phyloP scores from a whole-genome alignment of 371 early-diverging fungal species.

The Saksenaea vasiformis region DNA sequence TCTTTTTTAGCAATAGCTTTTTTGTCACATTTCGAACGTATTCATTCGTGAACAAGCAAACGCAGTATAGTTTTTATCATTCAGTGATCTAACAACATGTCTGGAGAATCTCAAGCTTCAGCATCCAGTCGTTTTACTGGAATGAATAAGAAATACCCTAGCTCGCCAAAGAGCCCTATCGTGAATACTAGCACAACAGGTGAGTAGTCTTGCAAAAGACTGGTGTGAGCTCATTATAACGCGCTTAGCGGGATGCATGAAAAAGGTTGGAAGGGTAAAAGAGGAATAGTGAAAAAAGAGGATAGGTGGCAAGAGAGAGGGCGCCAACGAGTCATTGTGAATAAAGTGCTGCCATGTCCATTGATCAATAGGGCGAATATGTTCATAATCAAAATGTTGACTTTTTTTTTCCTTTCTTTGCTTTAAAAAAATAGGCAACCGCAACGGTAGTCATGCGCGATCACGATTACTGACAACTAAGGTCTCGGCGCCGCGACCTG shows the following conservation, averaged over 20 bases:
- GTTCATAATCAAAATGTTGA: not conserved
- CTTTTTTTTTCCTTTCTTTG: not conserved
- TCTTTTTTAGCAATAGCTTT: not conserved
- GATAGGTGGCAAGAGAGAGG: not conserved
- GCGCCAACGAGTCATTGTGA: not conserved
- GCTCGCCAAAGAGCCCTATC: constrained; percentile 3
- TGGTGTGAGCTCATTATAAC: not conserved
- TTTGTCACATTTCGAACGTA: not conserved
- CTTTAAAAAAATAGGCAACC: not conserved
- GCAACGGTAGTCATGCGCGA: constrained; percentile 24
- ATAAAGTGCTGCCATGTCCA: not conserved
- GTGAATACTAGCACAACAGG: not conserved
- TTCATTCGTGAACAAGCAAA: not conserved
- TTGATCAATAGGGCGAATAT: not conserved
- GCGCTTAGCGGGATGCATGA: not conserved
- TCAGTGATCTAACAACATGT: not conserved
- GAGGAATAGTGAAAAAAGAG: not conserved
- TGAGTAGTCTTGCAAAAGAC: not conserved
- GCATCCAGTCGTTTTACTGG: not conserved
- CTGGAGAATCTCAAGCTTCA: constrained; percentile 1
- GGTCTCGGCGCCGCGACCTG: constrained; percentile 50
- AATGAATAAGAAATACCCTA: not conserved
- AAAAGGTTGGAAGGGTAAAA: not conserved
- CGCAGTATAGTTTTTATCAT: not conserved
- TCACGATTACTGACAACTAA: constrained; percentile 38